phyloP scores from a whole-genome alignment of 2,329 filamentous ascomycete species.

The Byssochlamys sp. region DNA sequence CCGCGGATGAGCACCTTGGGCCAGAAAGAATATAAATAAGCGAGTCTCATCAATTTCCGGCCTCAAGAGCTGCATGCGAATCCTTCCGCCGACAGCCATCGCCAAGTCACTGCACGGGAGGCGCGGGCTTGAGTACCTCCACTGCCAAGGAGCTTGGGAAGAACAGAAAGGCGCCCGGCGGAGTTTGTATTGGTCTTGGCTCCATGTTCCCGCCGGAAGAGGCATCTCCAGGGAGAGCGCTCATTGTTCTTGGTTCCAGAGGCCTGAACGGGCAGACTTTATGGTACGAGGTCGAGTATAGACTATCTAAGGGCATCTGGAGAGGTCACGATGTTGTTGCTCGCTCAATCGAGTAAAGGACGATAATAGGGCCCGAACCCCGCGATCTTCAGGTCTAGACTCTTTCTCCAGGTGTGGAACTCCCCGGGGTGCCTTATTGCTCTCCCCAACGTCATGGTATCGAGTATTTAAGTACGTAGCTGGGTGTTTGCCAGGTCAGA shows the following conservation, averaged over 20 bases:
- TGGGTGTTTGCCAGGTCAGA: not conserved
- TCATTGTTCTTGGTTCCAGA: not conserved
- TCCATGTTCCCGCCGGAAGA: not conserved
- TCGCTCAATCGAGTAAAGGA: not conserved
- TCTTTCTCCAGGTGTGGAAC: not conserved
- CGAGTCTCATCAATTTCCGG: not conserved
- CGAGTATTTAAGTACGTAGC: not conserved
- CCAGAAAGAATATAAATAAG: not conserved
- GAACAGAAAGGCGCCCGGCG: not conserved
- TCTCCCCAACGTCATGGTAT: not conserved
- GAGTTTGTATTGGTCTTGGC: not conserved
- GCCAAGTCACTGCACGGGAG: not conserved
- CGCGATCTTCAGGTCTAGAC: not conserved
- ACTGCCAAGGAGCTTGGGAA: not conserved
- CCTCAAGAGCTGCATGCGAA: not conserved
- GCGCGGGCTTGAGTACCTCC: not conserved
- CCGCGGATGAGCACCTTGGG: not conserved
- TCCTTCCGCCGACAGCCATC: not conserved
- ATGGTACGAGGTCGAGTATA: not conserved
- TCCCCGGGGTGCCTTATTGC: not conserved
- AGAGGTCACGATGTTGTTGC: not conserved
- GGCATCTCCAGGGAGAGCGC: not conserved
- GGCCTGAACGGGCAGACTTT: not conserved
- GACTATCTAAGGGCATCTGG: not conserved
- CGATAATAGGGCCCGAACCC: not conserved